These are phyloP conservation scores for Candida gigantensis DNA, from an alignment of 1,139 yeast species.

Conservation along the genomic window DNA sequence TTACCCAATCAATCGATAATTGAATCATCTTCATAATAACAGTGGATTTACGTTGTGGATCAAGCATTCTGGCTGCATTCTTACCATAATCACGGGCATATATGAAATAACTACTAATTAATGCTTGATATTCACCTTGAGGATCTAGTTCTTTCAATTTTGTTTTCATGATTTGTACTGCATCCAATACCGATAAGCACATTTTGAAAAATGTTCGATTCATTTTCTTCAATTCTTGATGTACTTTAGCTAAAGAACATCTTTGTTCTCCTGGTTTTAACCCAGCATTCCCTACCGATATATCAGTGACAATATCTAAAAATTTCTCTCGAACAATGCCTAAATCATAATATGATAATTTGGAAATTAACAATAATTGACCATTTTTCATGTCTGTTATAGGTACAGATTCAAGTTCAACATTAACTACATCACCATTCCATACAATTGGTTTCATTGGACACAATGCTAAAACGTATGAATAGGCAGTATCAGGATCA, in stretches of 20 bases:
- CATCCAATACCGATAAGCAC: constrained; percentile 65
- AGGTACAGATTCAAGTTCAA: constrained; percentile 50
- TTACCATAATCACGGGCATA: constrained; percentile 86
- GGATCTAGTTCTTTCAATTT: constrained; percentile 39
- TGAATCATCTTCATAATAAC: constrained; percentile 74
- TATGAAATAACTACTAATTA: constrained; percentile 73
- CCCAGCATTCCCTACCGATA: constrained; percentile 44
- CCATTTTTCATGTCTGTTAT: constrained; percentile 62
- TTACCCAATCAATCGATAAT: constrained; percentile 85
- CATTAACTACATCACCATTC: constrained; percentile 77
- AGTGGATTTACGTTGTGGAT: constrained; percentile 64
- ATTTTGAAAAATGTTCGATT: constrained; percentile 70
- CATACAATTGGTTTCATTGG: constrained; percentile 87
- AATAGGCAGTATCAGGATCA: constrained; percentile 28
- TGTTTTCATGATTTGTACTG: constrained; percentile 56
- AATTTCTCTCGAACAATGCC: constrained; percentile 44
- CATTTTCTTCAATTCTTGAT: constrained; percentile 68
- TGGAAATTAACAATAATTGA: constrained; percentile 66
- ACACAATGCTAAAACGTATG: constrained; percentile 73
- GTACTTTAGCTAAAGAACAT: constrained; percentile 74
- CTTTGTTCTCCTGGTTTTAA: constrained; percentile 55
- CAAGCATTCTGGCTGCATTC: constrained; percentile 65
- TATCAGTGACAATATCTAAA: constrained; percentile 55
- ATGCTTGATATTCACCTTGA: constrained; percentile 68
- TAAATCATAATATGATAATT: constrained; percentile 39